Evolutionary conservation across 1,284 basidiomycete species (phyloP), one percentile per base, ranked within the genome.

Genomic region (Heliocybe sulcata): DNA sequence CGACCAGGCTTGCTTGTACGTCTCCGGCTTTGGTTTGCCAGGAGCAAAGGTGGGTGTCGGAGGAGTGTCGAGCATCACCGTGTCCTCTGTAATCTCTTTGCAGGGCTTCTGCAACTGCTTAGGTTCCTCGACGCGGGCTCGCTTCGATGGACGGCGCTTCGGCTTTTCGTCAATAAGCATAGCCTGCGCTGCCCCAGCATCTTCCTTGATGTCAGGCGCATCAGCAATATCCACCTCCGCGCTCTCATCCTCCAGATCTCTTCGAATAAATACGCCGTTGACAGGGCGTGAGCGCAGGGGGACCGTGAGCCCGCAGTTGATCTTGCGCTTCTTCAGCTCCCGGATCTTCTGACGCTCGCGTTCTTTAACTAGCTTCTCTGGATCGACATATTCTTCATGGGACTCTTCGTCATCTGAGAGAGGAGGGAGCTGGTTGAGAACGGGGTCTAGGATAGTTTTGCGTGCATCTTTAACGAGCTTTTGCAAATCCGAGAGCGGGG

Each of bases 1-100:
- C 0, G 82, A 79, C 89, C 89, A 91, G 1, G 83, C 77, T 57
- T 84, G 81, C 65, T 90, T 90, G 70, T 87, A 90, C 23, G 88
- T 90, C 57, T 86, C 84, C 0, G 82, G 71, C 61, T 74, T 79
- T 2, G 71, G 72, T 56, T 77, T 81, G n/a, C 65, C 12, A 10
- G 57, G 53, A 31, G 55, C 56, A 22, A 55, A 45, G 22, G 48
- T 20, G 19, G 12, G 38, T 16, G 38, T 42, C 38, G 38, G 38
- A 9, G 38, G 38, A n/a, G 38, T 6, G 6, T 42, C 38, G 6
- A 20, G 16, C 19, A n/a, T 42, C 8, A 20, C 16, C 4, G 38
- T n/a, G 38, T 42, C 38, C 38, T 42, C 38, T 35, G n/a, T n/a
- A 31, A 4, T 31, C 12, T 6, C 8, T n/a, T 42, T 42, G 38